A percentile compares a stretch with the other conserved stretches of the same genome.
These are phyloP conservation scores for Colletotrichum sp. DNA, from an alignment of 2,329 filamentous ascomycete species.

Conservation along the genomic window DNA sequence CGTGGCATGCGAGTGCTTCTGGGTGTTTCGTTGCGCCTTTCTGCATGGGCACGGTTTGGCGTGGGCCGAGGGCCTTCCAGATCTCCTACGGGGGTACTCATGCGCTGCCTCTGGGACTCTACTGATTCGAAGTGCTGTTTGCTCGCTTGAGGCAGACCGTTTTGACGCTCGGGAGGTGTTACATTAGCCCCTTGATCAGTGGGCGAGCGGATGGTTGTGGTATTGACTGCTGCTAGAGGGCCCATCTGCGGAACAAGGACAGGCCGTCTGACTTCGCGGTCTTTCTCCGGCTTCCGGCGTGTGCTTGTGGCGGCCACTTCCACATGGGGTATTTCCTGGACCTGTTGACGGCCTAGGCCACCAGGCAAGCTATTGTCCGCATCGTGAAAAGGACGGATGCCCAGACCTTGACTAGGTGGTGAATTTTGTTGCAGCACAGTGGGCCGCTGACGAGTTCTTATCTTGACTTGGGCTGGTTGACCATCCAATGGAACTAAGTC, in stretches of 20 bases:
- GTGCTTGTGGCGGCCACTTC: background rate
- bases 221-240: background rate
- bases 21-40: background rate
- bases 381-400: slow-evolving; percentile 1
- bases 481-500: background rate
- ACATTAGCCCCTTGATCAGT: background rate
- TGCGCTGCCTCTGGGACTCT: background rate
- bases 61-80: background rate
- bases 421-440: background rate
- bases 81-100: background rate
- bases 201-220: background rate
- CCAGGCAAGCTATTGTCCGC: background rate
- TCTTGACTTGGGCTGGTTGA: background rate
- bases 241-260: background rate
- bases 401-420: background rate
- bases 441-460: background rate
- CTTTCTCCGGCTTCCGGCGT: background rate
- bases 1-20: background rate
- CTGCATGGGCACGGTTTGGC: background rate
- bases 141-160: background rate
- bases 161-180: background rate
- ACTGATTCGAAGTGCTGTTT: background rate
- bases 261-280: background rate
- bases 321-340: background rate
- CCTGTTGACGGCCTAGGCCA: background rate